These are phyloP conservation scores for Tylopilus intermedius DNA, from an alignment of 768 basidiomycete species.

Conservation along the genomic window DNA sequence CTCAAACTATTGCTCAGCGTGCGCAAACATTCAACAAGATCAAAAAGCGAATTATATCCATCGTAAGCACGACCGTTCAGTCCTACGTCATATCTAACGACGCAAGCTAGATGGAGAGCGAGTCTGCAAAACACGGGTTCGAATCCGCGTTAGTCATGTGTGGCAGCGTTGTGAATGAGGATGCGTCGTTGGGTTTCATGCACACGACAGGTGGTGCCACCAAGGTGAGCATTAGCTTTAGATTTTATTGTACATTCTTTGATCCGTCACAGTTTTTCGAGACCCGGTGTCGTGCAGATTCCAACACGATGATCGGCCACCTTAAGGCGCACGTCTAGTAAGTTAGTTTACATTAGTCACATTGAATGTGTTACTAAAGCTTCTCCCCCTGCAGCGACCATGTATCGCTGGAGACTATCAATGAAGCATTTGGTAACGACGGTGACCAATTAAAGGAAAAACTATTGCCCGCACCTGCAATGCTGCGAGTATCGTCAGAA, in stretches of 20 bases:
- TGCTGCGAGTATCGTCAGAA: not conserved
- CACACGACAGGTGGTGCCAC: not conserved
- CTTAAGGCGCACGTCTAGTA: constrained; percentile 10
- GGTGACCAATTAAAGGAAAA: not conserved
- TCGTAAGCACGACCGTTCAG: not conserved
- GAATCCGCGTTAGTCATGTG: constrained; percentile 4
- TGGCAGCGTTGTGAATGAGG: not conserved
- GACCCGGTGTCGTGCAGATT: not conserved
- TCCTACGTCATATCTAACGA: not conserved
- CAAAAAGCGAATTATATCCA: not conserved
- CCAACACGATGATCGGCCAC: not conserved
- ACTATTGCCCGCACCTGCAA: not conserved
- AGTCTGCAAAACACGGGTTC: not conserved
- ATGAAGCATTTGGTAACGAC: not conserved
- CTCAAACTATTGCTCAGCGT: not conserved
- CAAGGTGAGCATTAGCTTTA: too few relatives aligned
- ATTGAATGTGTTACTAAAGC: not conserved
- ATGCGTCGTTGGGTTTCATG: not conserved
- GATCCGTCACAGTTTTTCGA: not conserved
- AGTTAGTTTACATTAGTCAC: not conserved
- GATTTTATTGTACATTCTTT: too few relatives aligned
- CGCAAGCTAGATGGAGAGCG: not conserved
- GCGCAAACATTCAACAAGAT: constrained; percentile 1
- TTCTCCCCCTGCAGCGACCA: not conserved
- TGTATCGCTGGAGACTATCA: constrained; percentile 1